A percentile compares a stretch with the other conserved stretches of the same genome.
Conservation (phyloP, 371 early-diverging fungal species). For the Rhizopus delemar region DNA sequence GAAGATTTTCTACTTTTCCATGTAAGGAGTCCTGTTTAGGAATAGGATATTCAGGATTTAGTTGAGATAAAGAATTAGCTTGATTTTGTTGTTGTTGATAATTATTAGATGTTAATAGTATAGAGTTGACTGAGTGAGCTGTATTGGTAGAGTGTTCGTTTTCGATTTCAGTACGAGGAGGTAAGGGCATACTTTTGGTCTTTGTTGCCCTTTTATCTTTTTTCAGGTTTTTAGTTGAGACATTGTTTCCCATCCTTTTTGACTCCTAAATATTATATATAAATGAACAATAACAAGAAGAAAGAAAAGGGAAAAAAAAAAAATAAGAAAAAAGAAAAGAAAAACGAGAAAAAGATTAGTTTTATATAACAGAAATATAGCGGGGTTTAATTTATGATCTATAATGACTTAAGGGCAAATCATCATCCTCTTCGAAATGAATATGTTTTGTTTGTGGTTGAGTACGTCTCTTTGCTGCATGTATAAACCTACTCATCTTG, state of each 20-base stretch:
- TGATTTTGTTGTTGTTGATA: conserved; percentile 15
- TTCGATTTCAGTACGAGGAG: conserved; percentile 32
- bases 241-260: conserved; percentile 27
- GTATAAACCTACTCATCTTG: conserved; percentile 19
- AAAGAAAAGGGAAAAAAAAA: background rate
- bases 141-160: conserved; percentile 52
- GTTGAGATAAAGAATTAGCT: conserved; percentile 34
- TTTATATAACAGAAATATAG: conserved; percentile 5
- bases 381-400: conserved; percentile 12
- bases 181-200: conserved; percentile 23
- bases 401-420: conserved; percentile 38
- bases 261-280: too few species aligned
- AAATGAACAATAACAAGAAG: too few species aligned
- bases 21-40: conserved; percentile 25
- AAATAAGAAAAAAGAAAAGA: background rate
- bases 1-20: conserved; percentile 38
- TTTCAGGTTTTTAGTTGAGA: conserved; percentile 17
- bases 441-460: background rate
- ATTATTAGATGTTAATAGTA: conserved; percentile 40
- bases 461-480: conserved; percentile 22
- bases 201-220: conserved; percentile 20
- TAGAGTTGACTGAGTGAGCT: conserved; percentile 50
- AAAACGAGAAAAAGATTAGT: background rate
- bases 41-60: conserved; percentile 53
- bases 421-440: conserved; percentile 24